Evolutionary conservation across 768 basidiomycete species (phyloP).

Genomic region (Mrakia blollopis): DNA sequence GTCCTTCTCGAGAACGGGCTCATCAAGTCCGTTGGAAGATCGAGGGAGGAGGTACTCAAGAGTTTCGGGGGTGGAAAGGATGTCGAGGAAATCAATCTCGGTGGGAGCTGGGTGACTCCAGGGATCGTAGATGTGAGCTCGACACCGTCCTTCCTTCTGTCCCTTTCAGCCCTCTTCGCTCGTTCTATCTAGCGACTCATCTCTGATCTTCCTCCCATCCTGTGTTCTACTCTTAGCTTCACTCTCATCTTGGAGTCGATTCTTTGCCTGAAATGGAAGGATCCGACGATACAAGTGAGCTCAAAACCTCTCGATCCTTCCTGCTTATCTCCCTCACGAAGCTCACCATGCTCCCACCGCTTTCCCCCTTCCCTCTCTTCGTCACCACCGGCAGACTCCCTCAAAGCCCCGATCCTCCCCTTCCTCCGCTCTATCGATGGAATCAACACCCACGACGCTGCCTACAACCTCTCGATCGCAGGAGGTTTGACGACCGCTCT

Average conservation of each 20-base stretch:
- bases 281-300: constrained; percentile 18
- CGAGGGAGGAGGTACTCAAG: constrained; percentile 48
- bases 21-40: constrained; percentile 55
- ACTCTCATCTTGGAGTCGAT: constrained; percentile 73
- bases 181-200: not conserved
- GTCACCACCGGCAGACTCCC: not conserved
- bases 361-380: not conserved
- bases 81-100: constrained; percentile 54
- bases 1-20: constrained; percentile 62
- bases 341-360: not conserved
- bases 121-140: constrained; percentile 42
- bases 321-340: not conserved
- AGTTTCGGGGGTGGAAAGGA: constrained; percentile 44
- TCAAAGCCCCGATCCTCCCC: constrained; percentile 31
- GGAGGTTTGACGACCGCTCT: constrained; percentile 84
- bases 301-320: not conserved
- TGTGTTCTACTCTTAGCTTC: constrained; percentile 48
- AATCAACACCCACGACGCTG: constrained; percentile 29
- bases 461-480: constrained; percentile 64
- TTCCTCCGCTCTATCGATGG: constrained; percentile 30
- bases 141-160: not conserved
- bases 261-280: constrained; percentile 56
- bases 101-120: constrained; percentile 73
- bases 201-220: not conserved
- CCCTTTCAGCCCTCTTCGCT: not conserved